Evolutionary conservation across 2,329 filamentous ascomycete species (phyloP).

Genomic region (Trichoderma lentiforme): DNA sequence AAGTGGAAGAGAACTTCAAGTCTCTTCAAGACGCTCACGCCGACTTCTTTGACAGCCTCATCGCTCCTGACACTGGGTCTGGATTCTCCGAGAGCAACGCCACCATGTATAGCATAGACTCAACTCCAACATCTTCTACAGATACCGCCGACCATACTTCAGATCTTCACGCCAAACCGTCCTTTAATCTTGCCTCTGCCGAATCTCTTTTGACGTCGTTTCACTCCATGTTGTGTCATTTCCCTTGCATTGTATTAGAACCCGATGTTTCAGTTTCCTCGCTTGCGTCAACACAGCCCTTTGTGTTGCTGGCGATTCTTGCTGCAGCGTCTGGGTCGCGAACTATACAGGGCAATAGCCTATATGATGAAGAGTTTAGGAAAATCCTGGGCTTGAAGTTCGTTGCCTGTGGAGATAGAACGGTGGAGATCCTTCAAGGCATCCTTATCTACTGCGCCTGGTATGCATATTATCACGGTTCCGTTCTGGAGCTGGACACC

Average conservation of each 20-base stretch:
- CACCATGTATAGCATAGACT: slow-evolving; percentile 23
- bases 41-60: slow-evolving; percentile 39
- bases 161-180: slow-evolving; percentile 45
- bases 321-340: slow-evolving; percentile 47
- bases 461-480: slow-evolving; percentile 34
- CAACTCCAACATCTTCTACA: slow-evolving; percentile 28
- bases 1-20: slow-evolving; percentile 38
- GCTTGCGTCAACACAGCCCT: slow-evolving; percentile 47
- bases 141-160: slow-evolving; percentile 35
- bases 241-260: slow-evolving; percentile 43
- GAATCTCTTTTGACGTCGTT: slow-evolving; percentile 44
- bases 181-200: slow-evolving; percentile 55
- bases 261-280: slow-evolving; percentile 41
- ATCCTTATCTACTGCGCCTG: slow-evolving; percentile 56
- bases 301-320: slow-evolving; percentile 53
- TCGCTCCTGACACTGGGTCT: slow-evolving; percentile 30
- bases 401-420: slow-evolving; percentile 55
- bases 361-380: slow-evolving; percentile 57
- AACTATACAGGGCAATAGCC: slow-evolving; percentile 49
- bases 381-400: slow-evolving; percentile 56
- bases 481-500: not conserved
- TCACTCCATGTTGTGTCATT: slow-evolving; percentile 40
- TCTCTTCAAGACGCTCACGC: slow-evolving; percentile 43
- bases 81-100: slow-evolving; percentile 15
- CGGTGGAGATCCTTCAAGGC: slow-evolving; percentile 54